Conservation (phyloP, 2,329 filamentous ascomycete species). For the Scedosporium dehoogii region DNA sequence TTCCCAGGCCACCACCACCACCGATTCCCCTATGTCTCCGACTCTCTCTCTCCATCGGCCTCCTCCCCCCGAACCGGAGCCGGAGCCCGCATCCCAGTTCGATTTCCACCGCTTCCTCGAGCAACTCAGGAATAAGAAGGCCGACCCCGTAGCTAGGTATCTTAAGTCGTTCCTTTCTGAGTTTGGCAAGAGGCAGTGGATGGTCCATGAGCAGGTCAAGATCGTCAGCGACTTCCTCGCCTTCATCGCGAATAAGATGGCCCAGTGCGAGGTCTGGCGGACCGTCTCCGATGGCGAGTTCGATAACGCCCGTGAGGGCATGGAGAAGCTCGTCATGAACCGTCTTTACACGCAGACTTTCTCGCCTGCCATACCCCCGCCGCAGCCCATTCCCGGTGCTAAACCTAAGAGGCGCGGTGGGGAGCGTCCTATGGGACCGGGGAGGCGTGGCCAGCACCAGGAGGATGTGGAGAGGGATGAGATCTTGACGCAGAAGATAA, state of each 20-base stretch:
- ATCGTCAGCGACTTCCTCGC: constrained; percentile 94
- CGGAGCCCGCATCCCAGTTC: constrained; percentile 80
- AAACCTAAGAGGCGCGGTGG: constrained; percentile 59
- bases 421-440: constrained; percentile 63
- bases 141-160: constrained; percentile 95
- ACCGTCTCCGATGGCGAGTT: constrained; percentile 95
- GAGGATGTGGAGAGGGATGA: constrained; percentile 96
- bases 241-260: constrained; percentile 98
- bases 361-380: constrained; percentile 80
- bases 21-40: constrained; percentile 32
- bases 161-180: constrained; percentile 89
- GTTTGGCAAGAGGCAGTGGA: constrained; percentile 97
- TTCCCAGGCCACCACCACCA: constrained; percentile 1
- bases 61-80: constrained; percentile 63
- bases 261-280: constrained; percentile 89
- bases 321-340: constrained; percentile 99
- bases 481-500: constrained; percentile 90
- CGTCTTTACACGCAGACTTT: constrained; percentile 92
- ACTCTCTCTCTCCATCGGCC: constrained; percentile 46
- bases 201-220: constrained; percentile 99
- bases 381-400: constrained; percentile 60
- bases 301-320: constrained; percentile 94
- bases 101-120: constrained; percentile 97
- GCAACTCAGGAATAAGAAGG: constrained; percentile 89
- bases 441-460: constrained; percentile 89